Percentiles rank a stretch among this genome's conserved stretches.
Evolutionary conservation across 2,329 filamentous ascomycete genomes (phyloP).

Genomic region (Paecilomyces sp.): DNA sequence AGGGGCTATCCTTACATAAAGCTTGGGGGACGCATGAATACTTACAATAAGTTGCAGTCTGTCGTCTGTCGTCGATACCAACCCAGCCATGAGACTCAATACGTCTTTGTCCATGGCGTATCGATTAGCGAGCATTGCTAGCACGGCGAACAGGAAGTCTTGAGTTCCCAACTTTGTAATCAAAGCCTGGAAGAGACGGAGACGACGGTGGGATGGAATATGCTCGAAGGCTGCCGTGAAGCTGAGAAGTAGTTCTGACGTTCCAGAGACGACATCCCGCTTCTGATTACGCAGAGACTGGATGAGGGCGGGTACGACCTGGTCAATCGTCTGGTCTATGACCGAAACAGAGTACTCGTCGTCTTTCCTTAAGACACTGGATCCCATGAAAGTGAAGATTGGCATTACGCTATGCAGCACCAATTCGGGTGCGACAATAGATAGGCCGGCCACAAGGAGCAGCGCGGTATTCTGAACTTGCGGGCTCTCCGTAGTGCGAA

Average conservation of each 20-base stretch:
- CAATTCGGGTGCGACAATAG: slow-evolving; percentile 79
- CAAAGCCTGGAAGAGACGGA: slow-evolving; percentile 75
- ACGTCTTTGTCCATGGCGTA: slow-evolving; percentile 72
- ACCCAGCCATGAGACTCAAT: slow-evolving; percentile 64
- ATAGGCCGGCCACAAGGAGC: slow-evolving; percentile 77
- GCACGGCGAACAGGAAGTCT: slow-evolving; percentile 80
- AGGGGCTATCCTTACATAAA: slow-evolving; percentile 3
- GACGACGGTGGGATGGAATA: slow-evolving; percentile 78
- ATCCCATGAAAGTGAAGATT: slow-evolving; percentile 97
- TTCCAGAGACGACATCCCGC: slow-evolving; percentile 70
- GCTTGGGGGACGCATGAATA: neutral
- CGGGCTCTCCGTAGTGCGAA: slow-evolving; percentile 83
- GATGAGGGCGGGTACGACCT: slow-evolving; percentile 87
- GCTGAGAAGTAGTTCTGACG: slow-evolving; percentile 84
- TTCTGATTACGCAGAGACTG: slow-evolving; percentile 72
- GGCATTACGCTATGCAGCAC: slow-evolving; percentile 98
- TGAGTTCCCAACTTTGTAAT: slow-evolving; percentile 76
- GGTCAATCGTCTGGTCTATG: slow-evolving; percentile 86
- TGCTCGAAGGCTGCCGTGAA: slow-evolving; percentile 97
- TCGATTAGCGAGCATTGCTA: slow-evolving; percentile 85
- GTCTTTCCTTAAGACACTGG: slow-evolving; percentile 80
- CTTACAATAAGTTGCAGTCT: slow-evolving; percentile 59
- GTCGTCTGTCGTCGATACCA: slow-evolving; percentile 66
- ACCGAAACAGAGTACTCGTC: slow-evolving; percentile 97
- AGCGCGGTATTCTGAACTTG: slow-evolving; percentile 91